Conservation (phyloP, 345 rosid genomes). For the Aquilaria sinensis region DNA sequence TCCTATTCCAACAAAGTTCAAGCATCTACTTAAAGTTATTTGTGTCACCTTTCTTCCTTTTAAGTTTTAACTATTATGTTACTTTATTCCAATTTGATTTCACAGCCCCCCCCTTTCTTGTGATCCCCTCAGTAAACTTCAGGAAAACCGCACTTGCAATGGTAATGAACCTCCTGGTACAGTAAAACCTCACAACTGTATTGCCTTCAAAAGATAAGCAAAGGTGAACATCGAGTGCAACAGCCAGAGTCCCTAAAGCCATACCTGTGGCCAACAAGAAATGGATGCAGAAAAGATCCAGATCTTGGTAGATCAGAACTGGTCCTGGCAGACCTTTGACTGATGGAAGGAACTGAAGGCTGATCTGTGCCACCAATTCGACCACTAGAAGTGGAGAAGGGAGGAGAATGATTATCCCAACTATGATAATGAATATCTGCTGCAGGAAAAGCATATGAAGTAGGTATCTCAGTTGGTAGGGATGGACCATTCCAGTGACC, state of each 20-base stretch:
- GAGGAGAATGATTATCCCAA: constrained; percentile 72
- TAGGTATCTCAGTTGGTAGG: constrained; percentile 59
- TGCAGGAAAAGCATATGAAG: constrained; percentile 65
- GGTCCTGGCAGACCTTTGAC: constrained; percentile 55
- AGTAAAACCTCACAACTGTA: neutral
- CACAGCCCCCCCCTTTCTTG: too few species aligned
- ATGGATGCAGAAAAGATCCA: constrained; percentile 72
- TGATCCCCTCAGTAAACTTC: too few species aligned
- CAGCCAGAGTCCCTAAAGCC: constrained; percentile 2
- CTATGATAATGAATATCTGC: constrained; percentile 70
- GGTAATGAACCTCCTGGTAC: neutral
- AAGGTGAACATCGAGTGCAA: neutral
- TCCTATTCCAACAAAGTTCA: too few species aligned
- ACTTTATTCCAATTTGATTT: too few species aligned
- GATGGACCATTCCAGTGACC: constrained; percentile 76
- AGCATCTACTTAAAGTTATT: too few species aligned
- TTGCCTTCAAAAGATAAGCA: neutral
- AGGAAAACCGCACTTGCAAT: too few species aligned
- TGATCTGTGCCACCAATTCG: constrained; percentile 54
- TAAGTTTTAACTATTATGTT: too few species aligned
- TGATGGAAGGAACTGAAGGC: constrained; percentile 41
- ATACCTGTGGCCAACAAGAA: constrained; percentile 80
- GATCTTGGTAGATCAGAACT: constrained; percentile 62
- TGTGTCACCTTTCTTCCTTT: too few species aligned
- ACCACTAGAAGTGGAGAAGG: constrained; percentile 52